Percentiles rank a stretch among this genome's conserved stretches.
Conservation (phyloP, 495 filamentous ascomycete species). For the Aspergillus heteromorphus region DNA sequence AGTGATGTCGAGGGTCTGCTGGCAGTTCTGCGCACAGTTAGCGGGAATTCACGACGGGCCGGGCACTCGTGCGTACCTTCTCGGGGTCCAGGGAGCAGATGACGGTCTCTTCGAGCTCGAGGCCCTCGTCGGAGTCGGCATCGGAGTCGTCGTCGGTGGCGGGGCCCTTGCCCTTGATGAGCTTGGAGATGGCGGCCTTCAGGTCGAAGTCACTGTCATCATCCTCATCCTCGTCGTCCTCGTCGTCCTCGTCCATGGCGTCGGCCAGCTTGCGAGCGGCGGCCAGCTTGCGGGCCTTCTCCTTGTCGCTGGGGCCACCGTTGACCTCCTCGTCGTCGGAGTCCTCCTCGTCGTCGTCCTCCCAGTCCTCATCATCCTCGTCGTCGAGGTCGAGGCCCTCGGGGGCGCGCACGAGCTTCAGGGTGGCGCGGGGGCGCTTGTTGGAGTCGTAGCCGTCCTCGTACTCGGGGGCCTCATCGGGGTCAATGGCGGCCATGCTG, state of each 20-base stretch:
- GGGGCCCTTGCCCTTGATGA: constrained; percentile 78
- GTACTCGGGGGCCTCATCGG: constrained; percentile 65
- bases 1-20: constrained; percentile 91
- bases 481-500: constrained; percentile 97
- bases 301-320: constrained; percentile 82
- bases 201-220: constrained; percentile 49
- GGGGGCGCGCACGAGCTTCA: constrained; percentile 78
- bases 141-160: constrained; percentile 62
- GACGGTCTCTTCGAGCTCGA: constrained; percentile 79
- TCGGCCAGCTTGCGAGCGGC: constrained; percentile 58
- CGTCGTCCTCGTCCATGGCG: constrained; percentile 56
- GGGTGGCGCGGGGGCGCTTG: constrained; percentile 66
- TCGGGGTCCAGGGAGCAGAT: constrained; percentile 90
- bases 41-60: not conserved
- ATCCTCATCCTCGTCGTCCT: constrained; percentile 50
- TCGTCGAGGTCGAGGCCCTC: constrained; percentile 46
- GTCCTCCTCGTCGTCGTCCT: constrained; percentile 60
- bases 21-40: constrained; percentile 61
- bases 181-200: constrained; percentile 59
- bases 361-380: constrained; percentile 55
- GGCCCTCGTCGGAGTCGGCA: constrained; percentile 57
- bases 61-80: constrained; percentile 50
- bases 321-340: constrained; percentile 71
- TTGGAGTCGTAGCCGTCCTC: constrained; percentile 57
- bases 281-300: constrained; percentile 76